These are phyloP conservation scores for Lipomyces lipofer DNA, from an alignment of 805 yeast species.

Conservation along the genomic window DNA sequence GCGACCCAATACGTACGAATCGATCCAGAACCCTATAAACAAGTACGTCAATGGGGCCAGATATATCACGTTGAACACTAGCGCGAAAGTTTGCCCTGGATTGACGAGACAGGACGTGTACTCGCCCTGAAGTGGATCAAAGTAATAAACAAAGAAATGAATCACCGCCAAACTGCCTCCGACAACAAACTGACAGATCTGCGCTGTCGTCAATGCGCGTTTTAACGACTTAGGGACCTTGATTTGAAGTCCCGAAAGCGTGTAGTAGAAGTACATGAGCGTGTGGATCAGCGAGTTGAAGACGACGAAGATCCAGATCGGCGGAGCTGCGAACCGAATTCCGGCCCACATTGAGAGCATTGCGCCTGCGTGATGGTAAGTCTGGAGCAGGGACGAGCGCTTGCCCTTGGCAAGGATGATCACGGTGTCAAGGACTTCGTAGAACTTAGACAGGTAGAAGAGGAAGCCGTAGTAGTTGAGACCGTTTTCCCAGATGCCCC, in stretches of 20 bases:
- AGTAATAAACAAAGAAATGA: slow-evolving; percentile 62
- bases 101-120: slow-evolving; percentile 55
- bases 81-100: slow-evolving; percentile 62
- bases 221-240: slow-evolving; percentile 59
- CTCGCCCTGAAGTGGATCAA: slow-evolving; percentile 48
- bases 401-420: slow-evolving; percentile 68
- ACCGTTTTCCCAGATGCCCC: slow-evolving; percentile 59
- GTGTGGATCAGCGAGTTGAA: slow-evolving; percentile 79
- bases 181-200: slow-evolving; percentile 64
- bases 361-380: slow-evolving; percentile 78
- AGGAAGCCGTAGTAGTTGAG: slow-evolving; percentile 61
- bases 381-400: slow-evolving; percentile 65
- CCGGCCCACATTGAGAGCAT: slow-evolving; percentile 84
- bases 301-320: slow-evolving; percentile 77
- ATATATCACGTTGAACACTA: slow-evolving; percentile 61
- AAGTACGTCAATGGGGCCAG: slow-evolving; percentile 51
- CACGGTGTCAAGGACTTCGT: slow-evolving; percentile 68
- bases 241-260: slow-evolving; percentile 59
- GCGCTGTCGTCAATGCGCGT: slow-evolving; percentile 62
- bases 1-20: slow-evolving; percentile 22
- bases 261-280: slow-evolving; percentile 70
- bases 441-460: slow-evolving; percentile 69
- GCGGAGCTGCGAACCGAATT: slow-evolving; percentile 65
- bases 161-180: slow-evolving; percentile 69
- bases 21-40: slow-evolving; percentile 28